Base-by-base conservation (phyloP, 306 rosid species). In the Quillaja saponaria region DNA sequence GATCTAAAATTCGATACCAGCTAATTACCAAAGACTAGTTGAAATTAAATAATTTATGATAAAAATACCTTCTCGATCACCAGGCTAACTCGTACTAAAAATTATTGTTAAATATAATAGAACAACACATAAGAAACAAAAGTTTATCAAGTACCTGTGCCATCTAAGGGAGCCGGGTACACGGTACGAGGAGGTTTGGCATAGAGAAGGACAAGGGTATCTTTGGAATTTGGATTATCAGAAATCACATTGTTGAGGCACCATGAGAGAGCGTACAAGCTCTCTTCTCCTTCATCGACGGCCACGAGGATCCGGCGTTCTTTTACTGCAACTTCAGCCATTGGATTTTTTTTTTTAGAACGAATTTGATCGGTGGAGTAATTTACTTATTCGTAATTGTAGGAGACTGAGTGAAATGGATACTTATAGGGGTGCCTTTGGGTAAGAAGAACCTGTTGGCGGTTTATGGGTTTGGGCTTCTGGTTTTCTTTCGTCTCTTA, bases 221-320 rank as follows among this genome's bases (percentile, higher is more conserved):
- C 95, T 38, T 74, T 80, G 78, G 85, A 83, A 67, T 84, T 84
- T 33, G 56, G 41, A 8, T 12, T 7, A 25, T 25, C 4, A 1
- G 77, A 60, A 10, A 68, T 19, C 1, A 92, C 63, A 64, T 92
- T 89, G 55, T 80, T 78, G 8, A 89, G 76, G 50, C 91, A 81
- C 98, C 95, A 92, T 1, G 96, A 82, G 17, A 88, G 87, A 1
- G 95, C 95, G 55, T 85, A 57, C 74, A 74, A 48, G 80, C 99
- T 89, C 79, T 92, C 96, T n/a, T 89, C 96, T 0, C 95, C 87
- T 35, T 85, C 95, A 16, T 89, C 99, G 3, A 92, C 87, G 8
- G 96, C 95, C 80, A 86, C 91, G 41, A 92, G 62, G 63, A 92
- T 86, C 78, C 75, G 71, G 39, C 98, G 77, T 63, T 79, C 82